Conservation (phyloP, 257 asterid species). For the Fraxinus quadrangulata region DNA sequence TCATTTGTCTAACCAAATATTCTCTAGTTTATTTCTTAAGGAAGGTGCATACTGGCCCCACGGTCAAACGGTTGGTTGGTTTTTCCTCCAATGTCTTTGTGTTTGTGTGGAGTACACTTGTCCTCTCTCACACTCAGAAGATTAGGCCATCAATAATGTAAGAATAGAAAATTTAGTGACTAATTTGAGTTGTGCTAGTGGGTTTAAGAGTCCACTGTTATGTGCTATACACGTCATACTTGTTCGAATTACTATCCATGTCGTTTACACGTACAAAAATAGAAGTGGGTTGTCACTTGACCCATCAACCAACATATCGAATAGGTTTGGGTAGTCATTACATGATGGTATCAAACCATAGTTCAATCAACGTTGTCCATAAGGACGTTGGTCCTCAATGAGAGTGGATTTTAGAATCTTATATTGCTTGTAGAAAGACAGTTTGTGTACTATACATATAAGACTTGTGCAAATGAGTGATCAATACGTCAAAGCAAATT, state of each 20-base stretch:
- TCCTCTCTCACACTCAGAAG: not conserved
- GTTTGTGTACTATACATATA: too few species aligned
- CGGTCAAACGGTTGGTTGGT: constrained; percentile 43
- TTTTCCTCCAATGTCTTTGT: constrained; percentile 30
- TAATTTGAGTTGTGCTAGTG: not conserved
- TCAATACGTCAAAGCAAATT: too few species aligned
- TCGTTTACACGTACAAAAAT: not conserved
- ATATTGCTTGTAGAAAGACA: too few species aligned
- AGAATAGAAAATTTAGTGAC: not conserved
- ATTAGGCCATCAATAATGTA: not conserved
- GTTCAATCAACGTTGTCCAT: too few species aligned
- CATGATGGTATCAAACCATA: too few species aligned
- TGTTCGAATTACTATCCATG: not conserved
- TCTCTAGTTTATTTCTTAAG: constrained; percentile 22
- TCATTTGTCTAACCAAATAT: constrained; percentile 30
- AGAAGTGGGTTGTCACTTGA: not conserved
- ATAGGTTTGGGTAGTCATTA: too few species aligned
- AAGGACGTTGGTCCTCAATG: too few species aligned
- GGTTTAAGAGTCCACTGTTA: not conserved
- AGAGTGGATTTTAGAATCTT: too few species aligned
- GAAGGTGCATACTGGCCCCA: constrained; percentile 38
- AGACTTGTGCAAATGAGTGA: too few species aligned
- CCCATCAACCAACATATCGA: not conserved
- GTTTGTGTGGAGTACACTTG: constrained; percentile 6
- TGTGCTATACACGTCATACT: not conserved